Percentiles rank a stretch among this genome's conserved stretches.
Conservation (phyloP, 225 moss, liverwort and hornwort species). For the Sphagnum tenellum region DNA sequence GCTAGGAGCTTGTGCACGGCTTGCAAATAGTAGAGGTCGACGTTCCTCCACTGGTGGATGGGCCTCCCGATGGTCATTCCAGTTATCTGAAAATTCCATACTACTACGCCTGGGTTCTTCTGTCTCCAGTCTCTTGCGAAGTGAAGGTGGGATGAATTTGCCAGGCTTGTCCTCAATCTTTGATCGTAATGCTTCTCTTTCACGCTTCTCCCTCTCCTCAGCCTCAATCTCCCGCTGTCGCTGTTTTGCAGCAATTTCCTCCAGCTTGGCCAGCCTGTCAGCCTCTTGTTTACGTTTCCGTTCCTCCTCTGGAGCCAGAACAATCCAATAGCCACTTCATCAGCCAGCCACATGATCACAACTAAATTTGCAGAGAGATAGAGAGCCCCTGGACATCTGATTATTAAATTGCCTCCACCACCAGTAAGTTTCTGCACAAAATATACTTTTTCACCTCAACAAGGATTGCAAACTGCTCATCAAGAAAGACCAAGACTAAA, state of each 20-base stretch:
- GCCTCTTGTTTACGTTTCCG: conserved; percentile 67
- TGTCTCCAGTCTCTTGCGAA: conserved; percentile 54
- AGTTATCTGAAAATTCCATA: conserved; percentile 11
- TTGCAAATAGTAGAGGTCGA: conserved; percentile 24
- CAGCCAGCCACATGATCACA: background rate
- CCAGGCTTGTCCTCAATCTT: conserved; percentile 47
- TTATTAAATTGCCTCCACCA: too few species aligned
- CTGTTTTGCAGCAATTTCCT: conserved; percentile 83
- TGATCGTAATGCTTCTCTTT: conserved; percentile 51
- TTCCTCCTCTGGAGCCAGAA: conserved; percentile 58
- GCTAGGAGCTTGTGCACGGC: conserved; percentile 11
- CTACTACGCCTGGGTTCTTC: conserved; percentile 16
- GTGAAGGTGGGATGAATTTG: conserved; percentile 68
- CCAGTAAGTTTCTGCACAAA: too few species aligned
- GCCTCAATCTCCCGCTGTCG: conserved; percentile 78
- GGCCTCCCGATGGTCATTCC: conserved; percentile 37
- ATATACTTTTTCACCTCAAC: background rate
- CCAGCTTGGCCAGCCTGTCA: conserved; percentile 67
- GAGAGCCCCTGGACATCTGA: too few species aligned
- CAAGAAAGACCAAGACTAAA: background rate
- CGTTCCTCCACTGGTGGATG: conserved; percentile 27
- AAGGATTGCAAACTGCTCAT: too few species aligned
- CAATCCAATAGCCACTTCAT: background rate
- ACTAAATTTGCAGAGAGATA: background rate
- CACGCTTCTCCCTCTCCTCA: conserved; percentile 78